These are phyloP conservation scores for Agaricus bisporus DNA, from an alignment of 768 basidiomycete genomes.

Conservation along the genomic window DNA sequence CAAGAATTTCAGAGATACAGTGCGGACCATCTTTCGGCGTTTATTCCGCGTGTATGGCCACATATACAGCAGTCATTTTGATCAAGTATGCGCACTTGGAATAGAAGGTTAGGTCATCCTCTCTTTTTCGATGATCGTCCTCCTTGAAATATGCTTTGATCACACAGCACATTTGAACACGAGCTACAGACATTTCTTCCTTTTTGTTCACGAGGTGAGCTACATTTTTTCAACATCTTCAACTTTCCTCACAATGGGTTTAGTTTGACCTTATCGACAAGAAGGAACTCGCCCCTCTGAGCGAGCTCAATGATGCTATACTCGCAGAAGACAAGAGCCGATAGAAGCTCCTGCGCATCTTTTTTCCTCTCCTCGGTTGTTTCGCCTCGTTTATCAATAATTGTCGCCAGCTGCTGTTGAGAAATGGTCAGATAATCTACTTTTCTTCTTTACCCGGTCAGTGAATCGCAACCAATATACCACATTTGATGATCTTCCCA, in stretches of 20 bases:
- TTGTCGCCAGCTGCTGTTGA: no score
- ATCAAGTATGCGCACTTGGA: conserved; percentile 95
- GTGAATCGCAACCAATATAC: no score
- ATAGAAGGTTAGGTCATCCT: conserved; percentile 73
- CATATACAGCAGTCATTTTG: conserved; percentile 98
- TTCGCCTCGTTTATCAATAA: no score
- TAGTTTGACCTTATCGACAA: conserved; percentile 94
- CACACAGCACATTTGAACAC: conserved; percentile 93
- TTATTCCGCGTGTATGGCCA: conserved; percentile 98
- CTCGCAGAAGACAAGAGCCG: conserved; percentile 45
- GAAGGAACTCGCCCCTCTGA: conserved; percentile 91
- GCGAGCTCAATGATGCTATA: conserved; percentile 93
- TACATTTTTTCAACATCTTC: conserved; percentile 11
- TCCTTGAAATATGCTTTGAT: neutral
- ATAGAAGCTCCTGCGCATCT: conserved; percentile 17
- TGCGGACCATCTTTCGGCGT: conserved; percentile 86
- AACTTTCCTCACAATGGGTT: conserved; percentile 1
- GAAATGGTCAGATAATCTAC: no score
- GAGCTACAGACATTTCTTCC: conserved; percentile 95
- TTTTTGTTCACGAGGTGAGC: conserved; percentile 90
- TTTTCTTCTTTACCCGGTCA: no score
- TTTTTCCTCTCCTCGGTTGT: neutral
- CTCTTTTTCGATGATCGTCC: neutral
- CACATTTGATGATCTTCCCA: no score
- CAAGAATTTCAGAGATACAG: conserved; percentile 81